A percentile compares a stretch with the other conserved stretches of the same genome.
These are phyloP conservation scores for Chalciporus pseudorubinellus DNA, from an alignment of 768 basidiomycete species.

Conservation along the genomic window DNA sequence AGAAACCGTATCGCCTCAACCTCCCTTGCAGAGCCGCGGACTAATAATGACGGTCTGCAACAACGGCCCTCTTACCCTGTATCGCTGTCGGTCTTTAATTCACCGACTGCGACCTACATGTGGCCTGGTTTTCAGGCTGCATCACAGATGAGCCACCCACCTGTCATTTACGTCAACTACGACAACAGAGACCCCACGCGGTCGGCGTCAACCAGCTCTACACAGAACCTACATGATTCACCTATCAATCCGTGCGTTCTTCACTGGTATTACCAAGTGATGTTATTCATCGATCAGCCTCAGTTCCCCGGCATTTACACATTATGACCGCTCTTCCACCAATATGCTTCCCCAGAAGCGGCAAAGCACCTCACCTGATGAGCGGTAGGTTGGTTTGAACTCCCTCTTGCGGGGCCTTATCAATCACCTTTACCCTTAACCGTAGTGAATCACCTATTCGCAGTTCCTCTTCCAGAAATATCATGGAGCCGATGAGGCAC, in stretches of 20 bases:
- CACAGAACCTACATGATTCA: conserved; percentile 28
- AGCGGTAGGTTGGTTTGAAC: conserved; percentile 19
- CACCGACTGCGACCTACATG: conserved; percentile 44
- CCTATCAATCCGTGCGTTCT: conserved; percentile 30
- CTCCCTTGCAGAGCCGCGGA: conserved; percentile 19
- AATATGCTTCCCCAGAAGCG: conserved; percentile 33
- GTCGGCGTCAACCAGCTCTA: conserved; percentile 31
- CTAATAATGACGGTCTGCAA: conserved; percentile 25
- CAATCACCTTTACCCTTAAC: neutral
- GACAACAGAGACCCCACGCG: conserved; percentile 33
- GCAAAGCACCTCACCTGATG: conserved; percentile 32
- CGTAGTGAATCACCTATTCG: conserved; percentile 16
- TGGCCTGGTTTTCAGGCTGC: conserved; percentile 48
- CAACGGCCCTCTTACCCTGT: conserved; percentile 27
- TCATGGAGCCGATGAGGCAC: conserved; percentile 31
- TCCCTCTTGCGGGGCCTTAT: conserved; percentile 6
- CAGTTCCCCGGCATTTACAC: conserved; percentile 31
- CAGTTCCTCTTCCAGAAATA: conserved; percentile 13
- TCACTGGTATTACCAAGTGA: conserved; percentile 12
- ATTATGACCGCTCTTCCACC: conserved; percentile 27
- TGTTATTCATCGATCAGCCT: conserved; percentile 14
- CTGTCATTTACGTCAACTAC: conserved; percentile 39
- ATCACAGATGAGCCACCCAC: conserved; percentile 41
- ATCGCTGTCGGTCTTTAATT: conserved; percentile 42
- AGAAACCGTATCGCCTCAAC: conserved; percentile 23